Percentiles rank a stretch among this genome's conserved stretches.
These are phyloP conservation scores for Euptelea pleiosperma DNA, from an alignment of 164 flowering plant species.

Conservation along the genomic window DNA sequence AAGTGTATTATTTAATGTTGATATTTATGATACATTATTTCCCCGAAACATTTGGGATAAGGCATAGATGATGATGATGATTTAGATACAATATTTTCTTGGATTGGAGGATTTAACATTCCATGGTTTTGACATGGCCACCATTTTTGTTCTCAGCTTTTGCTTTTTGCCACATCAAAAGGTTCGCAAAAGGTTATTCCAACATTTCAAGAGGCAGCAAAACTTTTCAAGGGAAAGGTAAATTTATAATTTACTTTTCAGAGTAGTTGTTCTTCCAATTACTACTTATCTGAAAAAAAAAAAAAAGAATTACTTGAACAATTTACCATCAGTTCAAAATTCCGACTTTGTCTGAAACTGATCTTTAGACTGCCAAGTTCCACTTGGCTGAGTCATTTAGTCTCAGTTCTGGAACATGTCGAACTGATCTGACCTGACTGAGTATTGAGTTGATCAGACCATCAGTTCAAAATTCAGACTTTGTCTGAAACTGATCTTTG, in stretches of 20 bases:
- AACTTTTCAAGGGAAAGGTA: conserved; percentile 89
- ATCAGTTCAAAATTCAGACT: background rate
- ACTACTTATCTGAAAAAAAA: too few relatives aligned
- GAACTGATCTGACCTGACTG: background rate
- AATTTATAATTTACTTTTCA: background rate
- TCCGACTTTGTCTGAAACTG: background rate
- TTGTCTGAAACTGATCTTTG: background rate
- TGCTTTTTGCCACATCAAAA: conserved; percentile 69
- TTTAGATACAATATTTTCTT: too few relatives aligned
- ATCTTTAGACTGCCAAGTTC: background rate
- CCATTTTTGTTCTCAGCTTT: conserved; percentile 37
- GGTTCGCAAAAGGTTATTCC: conserved; percentile 54
- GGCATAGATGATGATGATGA: too few relatives aligned
- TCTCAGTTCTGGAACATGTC: background rate
- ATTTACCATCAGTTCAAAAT: background rate
- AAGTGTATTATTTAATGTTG: background rate
- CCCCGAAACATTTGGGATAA: too few relatives aligned
- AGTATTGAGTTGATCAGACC: too few relatives aligned
- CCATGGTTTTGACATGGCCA: conserved; percentile 7
- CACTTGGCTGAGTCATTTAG: background rate
- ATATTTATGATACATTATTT: background rate
- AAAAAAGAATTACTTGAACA: background rate
- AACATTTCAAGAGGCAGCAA: conserved; percentile 70
- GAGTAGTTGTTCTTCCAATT: too few relatives aligned
- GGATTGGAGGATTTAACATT: background rate